Base-by-base conservation (phyloP, 768 basidiomycete genomes). In the Kwoniella pini region DNA sequence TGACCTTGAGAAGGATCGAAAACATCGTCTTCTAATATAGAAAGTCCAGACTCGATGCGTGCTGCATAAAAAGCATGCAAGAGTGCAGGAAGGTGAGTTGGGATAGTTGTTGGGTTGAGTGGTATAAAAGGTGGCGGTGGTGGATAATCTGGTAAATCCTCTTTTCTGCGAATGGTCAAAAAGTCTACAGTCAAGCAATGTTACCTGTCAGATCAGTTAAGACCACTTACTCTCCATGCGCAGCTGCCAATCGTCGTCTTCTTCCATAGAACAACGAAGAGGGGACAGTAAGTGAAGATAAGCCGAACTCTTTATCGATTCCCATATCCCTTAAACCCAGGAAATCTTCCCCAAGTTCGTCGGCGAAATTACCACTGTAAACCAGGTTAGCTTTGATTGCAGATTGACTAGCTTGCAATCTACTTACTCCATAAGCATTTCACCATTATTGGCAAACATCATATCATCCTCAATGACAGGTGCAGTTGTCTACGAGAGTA, bases 301-400 rank as follows among this genome's bases (percentile, higher is more conserved):
- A 80, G 13, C 90, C 90, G 50, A 89, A 82, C 71, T 96, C 94
- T 42, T 84, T 84, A 21, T 91, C 92, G 51, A 96, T 90, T 28
- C 93, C 94, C 43, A 92, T 80, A 71, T 89, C 91, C 50, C 85
- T 84, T 26, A 97, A 82, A 11, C 94, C 94, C 12, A 97, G 84
- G 80, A 94, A 95, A 77, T 98, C 94, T 69, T 93, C 92, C 30
- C 92, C 93, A 15, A 94, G 83, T 15, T 86, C 82, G 51, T 91
- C 90, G 0, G 90, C 87, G 76, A 95, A 92, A 70, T 90, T 88
- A 53, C 92, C 92, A 72, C 88, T 89, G 70, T 17, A 40, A 46
- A 26, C 48, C 54, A 57, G 30, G 15, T 43, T 6, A 24, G 13
- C 10, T 12, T 21, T 15, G 45, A n/a, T 44, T n/a, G 43, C 11